Percentiles rank a stretch among this genome's conserved stretches.
Conservation (phyloP, 140 eudicot species). For the Cichorium intybus region DNA sequence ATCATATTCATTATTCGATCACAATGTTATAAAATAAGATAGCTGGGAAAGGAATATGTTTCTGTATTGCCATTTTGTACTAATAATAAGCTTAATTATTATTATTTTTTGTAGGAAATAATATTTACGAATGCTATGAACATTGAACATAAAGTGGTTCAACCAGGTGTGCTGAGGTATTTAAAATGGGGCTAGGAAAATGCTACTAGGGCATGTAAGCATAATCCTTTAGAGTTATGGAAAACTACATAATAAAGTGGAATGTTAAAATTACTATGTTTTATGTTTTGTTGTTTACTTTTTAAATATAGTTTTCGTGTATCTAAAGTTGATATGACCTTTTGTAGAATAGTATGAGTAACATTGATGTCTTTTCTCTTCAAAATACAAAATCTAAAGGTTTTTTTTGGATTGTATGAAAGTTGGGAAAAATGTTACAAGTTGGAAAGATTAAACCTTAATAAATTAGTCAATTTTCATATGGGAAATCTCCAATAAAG, state of each 20-base stretch:
- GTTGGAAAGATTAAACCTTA: background rate
- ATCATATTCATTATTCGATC: no score
- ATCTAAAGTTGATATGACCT: constrained; percentile 7
- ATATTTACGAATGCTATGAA: constrained; percentile 9
- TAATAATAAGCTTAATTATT: background rate
- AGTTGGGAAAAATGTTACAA: background rate
- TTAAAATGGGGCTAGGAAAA: background rate
- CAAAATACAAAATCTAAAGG: background rate
- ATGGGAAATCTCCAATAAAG: no score
- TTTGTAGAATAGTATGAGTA: constrained; percentile 10
- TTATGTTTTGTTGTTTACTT: constrained; percentile 15
- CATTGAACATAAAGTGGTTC: constrained; percentile 8
- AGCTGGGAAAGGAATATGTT: no score
- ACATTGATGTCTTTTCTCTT: constrained; percentile 3
- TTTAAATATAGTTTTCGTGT: constrained; percentile 19
- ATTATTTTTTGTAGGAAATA: constrained; percentile 37
- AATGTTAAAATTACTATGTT: background rate
- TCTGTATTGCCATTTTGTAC: no score
- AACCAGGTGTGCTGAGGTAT: constrained; percentile 4
- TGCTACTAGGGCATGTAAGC: constrained; percentile 6
- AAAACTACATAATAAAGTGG: constrained; percentile 23
- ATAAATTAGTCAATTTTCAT: no score
- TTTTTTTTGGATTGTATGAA: background rate
- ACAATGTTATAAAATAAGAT: no score
- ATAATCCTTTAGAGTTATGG: constrained; percentile 13